Conservation (phyloP, 1,284 basidiomycete species). For the Cystobasidium slooffiae region DNA sequence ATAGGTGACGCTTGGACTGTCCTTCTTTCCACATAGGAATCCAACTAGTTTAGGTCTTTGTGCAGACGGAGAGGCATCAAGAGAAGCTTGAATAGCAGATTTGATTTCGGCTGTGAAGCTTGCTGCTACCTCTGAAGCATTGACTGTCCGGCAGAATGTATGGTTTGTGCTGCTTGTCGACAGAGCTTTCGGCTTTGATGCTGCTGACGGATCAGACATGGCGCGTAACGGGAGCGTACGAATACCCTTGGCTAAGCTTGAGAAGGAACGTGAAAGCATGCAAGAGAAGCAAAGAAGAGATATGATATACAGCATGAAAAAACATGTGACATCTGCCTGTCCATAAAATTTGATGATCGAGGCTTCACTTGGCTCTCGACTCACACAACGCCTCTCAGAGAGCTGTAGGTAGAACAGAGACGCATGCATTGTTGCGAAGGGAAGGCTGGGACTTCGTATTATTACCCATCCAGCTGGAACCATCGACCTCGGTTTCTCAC, state of each 20-base stretch:
- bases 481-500: not conserved
- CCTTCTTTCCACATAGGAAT: conserved; percentile 79
- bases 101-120: conserved; percentile 29
- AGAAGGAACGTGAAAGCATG: conserved; percentile 3
- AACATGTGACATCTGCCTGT: not conserved
- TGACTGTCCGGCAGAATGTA: conserved; percentile 40
- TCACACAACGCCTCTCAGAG: too few species aligned
- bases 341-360: too few species aligned
- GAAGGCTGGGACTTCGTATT: too few species aligned
- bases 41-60: conserved; percentile 79
- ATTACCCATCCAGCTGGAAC: not conserved
- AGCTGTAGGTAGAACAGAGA: too few species aligned
- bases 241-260: not conserved
- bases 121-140: conserved; percentile 37
- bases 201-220: conserved; percentile 17
- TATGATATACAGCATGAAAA: not conserved
- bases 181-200: conserved; percentile 18
- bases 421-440: too few species aligned
- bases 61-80: conserved; percentile 9
- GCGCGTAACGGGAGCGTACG: not conserved
- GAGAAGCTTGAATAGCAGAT: conserved; percentile 21
- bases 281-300: not conserved
- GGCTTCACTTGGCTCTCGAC: too few species aligned
- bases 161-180: conserved; percentile 10
- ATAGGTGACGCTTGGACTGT: conserved; percentile 84